Evolutionary conservation across 228 moss, liverwort and hornwort genomes (phyloP), one percentile per base, ranked within the genome.

Genomic region (Sphagnum magellanicum): DNA sequence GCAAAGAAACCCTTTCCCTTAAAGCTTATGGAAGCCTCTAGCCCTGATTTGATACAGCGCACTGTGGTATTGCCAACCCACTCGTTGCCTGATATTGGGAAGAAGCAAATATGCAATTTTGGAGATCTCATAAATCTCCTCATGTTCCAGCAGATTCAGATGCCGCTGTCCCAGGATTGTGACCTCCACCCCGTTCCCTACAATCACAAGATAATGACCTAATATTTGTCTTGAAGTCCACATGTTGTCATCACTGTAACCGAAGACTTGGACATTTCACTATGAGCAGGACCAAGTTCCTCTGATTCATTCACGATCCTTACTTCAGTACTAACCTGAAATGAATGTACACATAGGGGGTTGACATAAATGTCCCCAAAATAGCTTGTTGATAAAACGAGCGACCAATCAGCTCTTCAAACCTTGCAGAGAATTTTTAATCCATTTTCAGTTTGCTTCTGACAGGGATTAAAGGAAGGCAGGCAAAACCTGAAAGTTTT

Each of bases 41-140:
- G 66, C 6, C 81, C 94, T 11, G 91, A 88, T 77, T 85, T 74
- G 57, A 70, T 77, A 73, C 94, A 94, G 55, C 73, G 83, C 53
- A 94, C 90, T 8, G 67, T 64, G 48, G 90, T 92, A 6, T 73
- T 60, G 48, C 91, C 94, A 60, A 81, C 82, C 94, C 94, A 94
- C 76, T 86, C 83, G 10, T 70, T 83, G 49, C 79, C 76, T 4
- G 77, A n/a, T 10, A 53, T 77, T 11, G 94, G 94, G 3, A 91
- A 64, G 17, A 94, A 83, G 60, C 86, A 74, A 32, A 94, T 80
- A 60, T 64, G 78, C 6, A 94, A 74, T 53, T 90, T 88, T 5
- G 94, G 91, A 49, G 87, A 81, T 74, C 59, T 88, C 88, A 68
- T 92, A 95, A 3, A 79, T 87, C 70, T 95, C 94, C 8, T 68